Conservation (phyloP, 2,329 filamentous ascomycete species). For the Epichloe elymi region DNA sequence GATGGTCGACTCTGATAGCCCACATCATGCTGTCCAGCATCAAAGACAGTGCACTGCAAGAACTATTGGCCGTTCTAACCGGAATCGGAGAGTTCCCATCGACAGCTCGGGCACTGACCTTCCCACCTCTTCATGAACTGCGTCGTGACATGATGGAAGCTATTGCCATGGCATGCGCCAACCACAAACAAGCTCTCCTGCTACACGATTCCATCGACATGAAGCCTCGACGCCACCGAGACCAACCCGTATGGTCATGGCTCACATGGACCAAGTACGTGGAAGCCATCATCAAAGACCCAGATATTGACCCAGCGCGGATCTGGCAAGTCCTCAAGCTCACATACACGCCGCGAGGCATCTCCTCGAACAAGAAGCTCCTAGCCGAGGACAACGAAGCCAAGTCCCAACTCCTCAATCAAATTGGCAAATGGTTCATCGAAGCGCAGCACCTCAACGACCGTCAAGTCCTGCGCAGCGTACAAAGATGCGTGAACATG, state of each 20-base stretch:
- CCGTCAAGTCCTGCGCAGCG: conserved; percentile 18
- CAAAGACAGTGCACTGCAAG: conserved; percentile 2
- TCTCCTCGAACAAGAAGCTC: neutral
- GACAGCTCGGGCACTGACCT: conserved; percentile 4
- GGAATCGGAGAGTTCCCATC: conserved; percentile 8
- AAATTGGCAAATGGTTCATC: conserved; percentile 19
- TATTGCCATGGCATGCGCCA: conserved; percentile 9
- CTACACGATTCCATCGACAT: conserved; percentile 11
- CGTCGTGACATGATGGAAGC: conserved; percentile 7
- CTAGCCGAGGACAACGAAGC: conserved; percentile 6
- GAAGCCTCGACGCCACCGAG: neutral
- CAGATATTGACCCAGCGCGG: conserved; percentile 9
- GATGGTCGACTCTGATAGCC: conserved; percentile 10
- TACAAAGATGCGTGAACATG: conserved; percentile 15
- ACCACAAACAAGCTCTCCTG: conserved; percentile 14
- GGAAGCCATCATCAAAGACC: conserved; percentile 21
- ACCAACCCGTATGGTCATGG: conserved; percentile 17
- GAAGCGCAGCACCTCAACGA: conserved; percentile 15
- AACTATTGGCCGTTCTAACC: conserved; percentile 8
- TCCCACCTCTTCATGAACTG: conserved; percentile 1
- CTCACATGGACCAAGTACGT: conserved; percentile 19
- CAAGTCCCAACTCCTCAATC: conserved; percentile 17
- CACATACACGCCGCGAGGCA: neutral
- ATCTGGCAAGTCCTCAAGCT: conserved; percentile 19
- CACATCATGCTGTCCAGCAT: conserved; percentile 3